Evolutionary conservation across 371 early-diverging fungal species (phyloP).

Genomic region (Thermomucor indicae-seudaticae): DNA sequence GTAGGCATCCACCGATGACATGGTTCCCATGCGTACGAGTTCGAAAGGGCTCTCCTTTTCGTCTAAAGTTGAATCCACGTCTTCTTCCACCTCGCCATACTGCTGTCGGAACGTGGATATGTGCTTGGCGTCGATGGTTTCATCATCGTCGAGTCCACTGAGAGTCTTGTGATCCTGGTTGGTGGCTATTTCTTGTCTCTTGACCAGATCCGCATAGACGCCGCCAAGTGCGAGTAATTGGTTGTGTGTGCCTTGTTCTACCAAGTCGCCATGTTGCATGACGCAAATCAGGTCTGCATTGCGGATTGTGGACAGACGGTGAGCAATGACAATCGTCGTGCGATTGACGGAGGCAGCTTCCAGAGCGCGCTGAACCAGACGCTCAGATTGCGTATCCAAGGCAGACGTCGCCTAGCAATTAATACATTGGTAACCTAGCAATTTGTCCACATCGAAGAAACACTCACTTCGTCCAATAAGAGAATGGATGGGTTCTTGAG

Average conservation of each 20-base stretch:
- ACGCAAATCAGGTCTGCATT: slow-evolving; percentile 77
- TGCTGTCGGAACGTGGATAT: not conserved
- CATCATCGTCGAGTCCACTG: slow-evolving; percentile 9
- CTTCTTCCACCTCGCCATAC: not conserved
- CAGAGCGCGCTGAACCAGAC: slow-evolving; percentile 66
- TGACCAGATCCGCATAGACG: slow-evolving; percentile 40
- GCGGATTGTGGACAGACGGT: slow-evolving; percentile 67
- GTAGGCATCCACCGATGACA: slow-evolving; percentile 18
- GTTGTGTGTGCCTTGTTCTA: slow-evolving; percentile 66
- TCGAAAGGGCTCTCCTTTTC: slow-evolving; percentile 2
- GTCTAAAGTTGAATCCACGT: slow-evolving; percentile 1
- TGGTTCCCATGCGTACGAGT: not conserved
- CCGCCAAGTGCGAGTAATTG: slow-evolving; percentile 38
- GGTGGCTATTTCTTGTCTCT: slow-evolving; percentile 37
- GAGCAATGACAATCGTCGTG: slow-evolving; percentile 88
- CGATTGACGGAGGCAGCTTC: slow-evolving; percentile 66
- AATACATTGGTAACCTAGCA: not conserved
- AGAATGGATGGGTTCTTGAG: slow-evolving; percentile 69
- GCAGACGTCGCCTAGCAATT: slow-evolving; percentile 63
- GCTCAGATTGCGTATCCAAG: slow-evolving; percentile 66
- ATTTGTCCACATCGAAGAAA: not conserved
- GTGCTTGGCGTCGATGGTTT: slow-evolving; percentile 7
- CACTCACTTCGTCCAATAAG: slow-evolving; percentile 47
- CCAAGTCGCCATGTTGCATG: slow-evolving; percentile 57
- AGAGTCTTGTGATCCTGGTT: not conserved